Conservation (phyloP, 768 basidiomycete genomes). For the Galerina marginata region DNA sequence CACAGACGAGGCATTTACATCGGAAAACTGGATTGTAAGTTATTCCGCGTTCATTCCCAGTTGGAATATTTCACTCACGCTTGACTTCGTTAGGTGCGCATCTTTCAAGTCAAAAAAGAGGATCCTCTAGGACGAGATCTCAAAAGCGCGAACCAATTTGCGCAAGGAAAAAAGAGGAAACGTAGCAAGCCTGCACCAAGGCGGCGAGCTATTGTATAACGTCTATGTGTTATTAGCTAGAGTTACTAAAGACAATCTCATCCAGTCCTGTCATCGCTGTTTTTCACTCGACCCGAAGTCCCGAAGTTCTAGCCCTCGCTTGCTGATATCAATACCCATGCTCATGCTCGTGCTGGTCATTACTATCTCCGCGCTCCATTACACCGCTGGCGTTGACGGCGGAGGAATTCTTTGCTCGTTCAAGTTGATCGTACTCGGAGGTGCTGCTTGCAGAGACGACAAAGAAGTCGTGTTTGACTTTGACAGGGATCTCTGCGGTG, state of each 20-base stretch:
- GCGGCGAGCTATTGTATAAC: conserved; percentile 55
- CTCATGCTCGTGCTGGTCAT: too few species aligned
- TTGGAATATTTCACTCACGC: neutral
- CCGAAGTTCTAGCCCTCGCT: too few species aligned
- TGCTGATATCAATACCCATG: too few species aligned
- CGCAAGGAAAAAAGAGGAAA: conserved; percentile 88
- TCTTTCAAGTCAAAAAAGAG: conserved; percentile 94
- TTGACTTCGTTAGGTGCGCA: conserved; percentile 66
- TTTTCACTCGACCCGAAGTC: too few species aligned
- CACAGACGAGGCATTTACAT: conserved; percentile 95
- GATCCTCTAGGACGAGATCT: conserved; percentile 90
- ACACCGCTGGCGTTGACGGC: neutral
- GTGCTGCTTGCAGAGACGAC: neutral
- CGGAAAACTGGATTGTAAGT: conserved; percentile 98
- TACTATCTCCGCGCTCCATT: too few species aligned
- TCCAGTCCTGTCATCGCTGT: neutral
- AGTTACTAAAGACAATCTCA: neutral
- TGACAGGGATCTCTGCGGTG: neutral
- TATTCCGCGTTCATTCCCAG: conserved; percentile 26
- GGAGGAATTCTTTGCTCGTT: neutral
- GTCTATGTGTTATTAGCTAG: conserved; percentile 10
- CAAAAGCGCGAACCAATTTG: conserved; percentile 86
- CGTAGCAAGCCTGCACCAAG: conserved; percentile 70
- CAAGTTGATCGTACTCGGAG: neutral
- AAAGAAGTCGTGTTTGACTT: neutral